These are phyloP conservation scores for Thermomucor indicae-seudaticae DNA, from an alignment of 371 early-diverging fungal species.

Conservation along the genomic window DNA sequence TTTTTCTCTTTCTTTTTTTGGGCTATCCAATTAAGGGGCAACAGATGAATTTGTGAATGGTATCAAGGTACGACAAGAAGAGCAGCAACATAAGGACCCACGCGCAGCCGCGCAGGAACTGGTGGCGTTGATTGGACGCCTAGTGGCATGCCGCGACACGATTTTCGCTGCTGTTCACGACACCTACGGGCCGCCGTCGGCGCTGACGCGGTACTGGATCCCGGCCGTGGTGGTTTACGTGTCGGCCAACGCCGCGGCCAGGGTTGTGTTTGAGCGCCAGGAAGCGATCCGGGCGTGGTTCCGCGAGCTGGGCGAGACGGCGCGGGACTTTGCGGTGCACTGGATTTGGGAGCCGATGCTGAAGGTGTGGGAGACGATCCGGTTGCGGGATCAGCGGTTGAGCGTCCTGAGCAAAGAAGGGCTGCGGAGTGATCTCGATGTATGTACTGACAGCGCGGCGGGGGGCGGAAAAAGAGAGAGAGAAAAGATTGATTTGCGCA, in stretches of 20 bases:
- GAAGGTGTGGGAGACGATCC: slow-evolving; percentile 80
- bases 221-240: slow-evolving; percentile 41
- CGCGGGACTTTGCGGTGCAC: slow-evolving; percentile 54
- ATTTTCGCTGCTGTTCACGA: slow-evolving; percentile 13
- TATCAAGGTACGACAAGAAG: too few species aligned
- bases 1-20: too few species aligned
- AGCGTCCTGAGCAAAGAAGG: slow-evolving; percentile 74
- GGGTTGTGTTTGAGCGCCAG: slow-evolving; percentile 40
- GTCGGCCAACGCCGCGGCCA: slow-evolving; percentile 26
- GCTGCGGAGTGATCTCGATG: slow-evolving; percentile 75
- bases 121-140: slow-evolving; percentile 3
- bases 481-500: too few species aligned
- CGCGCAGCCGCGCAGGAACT: neutral
- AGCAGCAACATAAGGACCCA: neutral
- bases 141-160: slow-evolving; percentile 12
- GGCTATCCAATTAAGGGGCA: too few species aligned
- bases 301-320: slow-evolving; percentile 50
- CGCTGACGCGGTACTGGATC: slow-evolving; percentile 59
- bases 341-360: slow-evolving; percentile 80
- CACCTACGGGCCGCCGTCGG: slow-evolving; percentile 41
- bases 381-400: slow-evolving; percentile 72
- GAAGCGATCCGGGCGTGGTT: slow-evolving; percentile 46
- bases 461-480: too few species aligned
- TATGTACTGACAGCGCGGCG: too few species aligned
- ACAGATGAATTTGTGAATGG: too few species aligned